Evolutionary conservation across 75 land plant species (phyloP), one percentile per base, ranked within the genome.

Genomic region (Selaginella moellendorffii): DNA sequence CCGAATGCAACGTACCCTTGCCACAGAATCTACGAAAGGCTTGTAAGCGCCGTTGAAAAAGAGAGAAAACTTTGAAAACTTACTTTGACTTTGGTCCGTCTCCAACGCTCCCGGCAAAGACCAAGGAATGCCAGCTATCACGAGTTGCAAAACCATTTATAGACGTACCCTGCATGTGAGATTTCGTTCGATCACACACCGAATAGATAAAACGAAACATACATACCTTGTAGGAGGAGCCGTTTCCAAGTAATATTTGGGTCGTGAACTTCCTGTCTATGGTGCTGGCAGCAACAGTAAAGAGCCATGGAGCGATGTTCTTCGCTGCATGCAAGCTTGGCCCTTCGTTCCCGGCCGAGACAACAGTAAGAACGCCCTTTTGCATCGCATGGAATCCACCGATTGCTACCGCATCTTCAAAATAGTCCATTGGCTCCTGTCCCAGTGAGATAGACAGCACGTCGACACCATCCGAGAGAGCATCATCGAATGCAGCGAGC

Each of bases 191-290:
- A n/a, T n/a, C n/a, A n/a, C n/a, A n/a, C n/a, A n/a, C n/a, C n/a
- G 46, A 5, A 36, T 36, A 36, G n/a, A n/a, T n/a, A n/a, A n/a
- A 36, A 36, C 46, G 46, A 36, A 5, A 36, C 46, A 36, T 36
- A 61, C 71, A 31, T 51, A 72, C 79, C 58, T 10, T 19, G 23
- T 62, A 52, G 1, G 18, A 23, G 27, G 18, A 5, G 22, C 42
- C 42, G n/a, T 56, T 56, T 56, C 59, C 59, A 2, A 56, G 24
- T n/a, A 21, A 8, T 19, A 56, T 19, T 5, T 56, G 8, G 2
- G 59, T 56, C 5, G n/a, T 19, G n/a, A 56, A 56, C 24, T 56
- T 5, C 9, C 59, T 8, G 24, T 56, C 59, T 24, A 56, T 56
- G 21, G 59, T 21, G 59, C 23, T 21, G 8, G 59, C 59, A 25